Evolutionary conservation across 2,329 filamentous ascomycete species (phyloP).

Genomic region (Capronia americana): DNA sequence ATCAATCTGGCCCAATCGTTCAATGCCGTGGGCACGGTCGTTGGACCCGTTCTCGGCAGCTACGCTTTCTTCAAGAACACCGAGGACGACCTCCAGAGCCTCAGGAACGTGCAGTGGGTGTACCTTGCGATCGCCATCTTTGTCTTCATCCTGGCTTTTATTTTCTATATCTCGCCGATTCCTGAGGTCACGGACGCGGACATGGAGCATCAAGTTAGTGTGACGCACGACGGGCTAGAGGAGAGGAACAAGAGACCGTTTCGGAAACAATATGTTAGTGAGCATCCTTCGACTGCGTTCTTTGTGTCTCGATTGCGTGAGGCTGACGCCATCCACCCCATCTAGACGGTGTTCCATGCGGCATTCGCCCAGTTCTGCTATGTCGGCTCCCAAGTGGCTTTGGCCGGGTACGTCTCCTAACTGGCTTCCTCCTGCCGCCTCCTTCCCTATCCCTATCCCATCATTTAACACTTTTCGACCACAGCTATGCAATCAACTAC

Average conservation of each 20-base stretch:
- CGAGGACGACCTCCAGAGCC: conserved; percentile 61
- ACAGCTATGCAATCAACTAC: conserved; percentile 65
- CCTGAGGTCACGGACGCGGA: conserved; percentile 75
- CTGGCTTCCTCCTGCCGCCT: background rate
- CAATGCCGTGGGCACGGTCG: conserved; percentile 75
- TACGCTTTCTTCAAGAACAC: conserved; percentile 62
- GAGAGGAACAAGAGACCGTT: conserved; percentile 61
- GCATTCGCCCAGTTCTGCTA: conserved; percentile 80
- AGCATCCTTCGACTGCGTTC: background rate
- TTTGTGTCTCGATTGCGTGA: background rate
- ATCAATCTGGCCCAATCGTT: conserved; percentile 79
- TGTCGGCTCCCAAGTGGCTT: conserved; percentile 58
- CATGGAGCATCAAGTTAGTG: conserved; percentile 67
- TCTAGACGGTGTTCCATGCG: conserved; percentile 67
- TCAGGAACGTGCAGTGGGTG: conserved; percentile 76
- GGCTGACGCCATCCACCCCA: background rate
- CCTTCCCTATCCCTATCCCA: background rate
- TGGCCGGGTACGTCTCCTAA: background rate
- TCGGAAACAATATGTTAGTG: conserved; percentile 66
- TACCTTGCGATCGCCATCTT: conserved; percentile 79
- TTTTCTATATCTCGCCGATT: conserved; percentile 70
- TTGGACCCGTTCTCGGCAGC: conserved; percentile 74
- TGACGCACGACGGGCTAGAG: conserved; percentile 60
- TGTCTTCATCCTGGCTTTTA: conserved; percentile 67
- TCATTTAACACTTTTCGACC: background rate